Conservation (phyloP, 495 filamentous ascomycete genomes). For the Penicillium egyptiacum region DNA sequence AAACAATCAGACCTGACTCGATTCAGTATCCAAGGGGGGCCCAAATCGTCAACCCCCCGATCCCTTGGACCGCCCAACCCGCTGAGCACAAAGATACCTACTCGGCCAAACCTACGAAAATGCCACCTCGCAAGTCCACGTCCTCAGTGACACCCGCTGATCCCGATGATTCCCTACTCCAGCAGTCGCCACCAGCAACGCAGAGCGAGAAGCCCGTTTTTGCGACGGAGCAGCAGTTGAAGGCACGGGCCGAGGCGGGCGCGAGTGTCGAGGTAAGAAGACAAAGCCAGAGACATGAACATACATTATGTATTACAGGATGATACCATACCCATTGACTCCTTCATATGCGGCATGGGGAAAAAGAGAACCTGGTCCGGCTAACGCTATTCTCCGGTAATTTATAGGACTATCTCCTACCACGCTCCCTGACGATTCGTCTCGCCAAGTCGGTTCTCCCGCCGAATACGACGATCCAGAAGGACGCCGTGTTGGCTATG, state of each 20-base stretch:
- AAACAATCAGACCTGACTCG: not conserved
- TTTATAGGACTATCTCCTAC: constrained; percentile 81
- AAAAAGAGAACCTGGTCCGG: not conserved
- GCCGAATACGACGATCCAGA: constrained; percentile 89
- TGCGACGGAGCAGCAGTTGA: constrained; percentile 50
- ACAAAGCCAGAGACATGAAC: not conserved
- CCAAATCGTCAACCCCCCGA: constrained; percentile 1
- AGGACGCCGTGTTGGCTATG: constrained; percentile 86
- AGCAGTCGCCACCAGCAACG: constrained; percentile 19
- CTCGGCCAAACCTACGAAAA: constrained; percentile 13
- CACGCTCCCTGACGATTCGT: constrained; percentile 88
- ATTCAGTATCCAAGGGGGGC: not conserved
- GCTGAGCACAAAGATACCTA: constrained; percentile 1
- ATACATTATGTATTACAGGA: not conserved
- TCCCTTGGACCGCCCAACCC: not conserved
- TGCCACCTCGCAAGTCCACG: constrained; percentile 42
- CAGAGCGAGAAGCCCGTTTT: constrained; percentile 32
- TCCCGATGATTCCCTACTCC: constrained; percentile 21
- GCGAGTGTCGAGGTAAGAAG: constrained; percentile 44
- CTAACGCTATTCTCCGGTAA: constrained; percentile 2
- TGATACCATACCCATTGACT: not conserved
- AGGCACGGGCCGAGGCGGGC: constrained; percentile 44
- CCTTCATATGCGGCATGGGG: not conserved
- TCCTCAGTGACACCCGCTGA: constrained; percentile 34
- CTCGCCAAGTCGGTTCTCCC: constrained; percentile 97